phyloP scores from a whole-genome alignment of 768 basidiomycete species.

The Cystofilobasidium bisporidii region DNA sequence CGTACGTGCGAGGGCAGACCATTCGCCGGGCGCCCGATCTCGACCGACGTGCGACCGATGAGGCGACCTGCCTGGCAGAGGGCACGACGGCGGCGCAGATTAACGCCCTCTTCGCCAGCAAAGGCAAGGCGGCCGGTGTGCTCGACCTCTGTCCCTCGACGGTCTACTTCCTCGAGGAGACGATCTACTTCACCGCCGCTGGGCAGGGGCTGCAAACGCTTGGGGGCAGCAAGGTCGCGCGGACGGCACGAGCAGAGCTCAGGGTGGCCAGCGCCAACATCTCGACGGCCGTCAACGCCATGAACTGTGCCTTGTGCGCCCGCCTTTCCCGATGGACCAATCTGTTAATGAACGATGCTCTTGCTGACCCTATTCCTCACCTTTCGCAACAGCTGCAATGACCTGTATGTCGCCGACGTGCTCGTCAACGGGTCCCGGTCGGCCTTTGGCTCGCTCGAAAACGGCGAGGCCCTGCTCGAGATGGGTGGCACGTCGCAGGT shows the following conservation, averaged over 20 bases:
- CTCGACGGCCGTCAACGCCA: background rate
- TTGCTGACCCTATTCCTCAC: too few relatives aligned
- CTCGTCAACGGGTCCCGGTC: conserved; percentile 8
- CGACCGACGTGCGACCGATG: background rate
- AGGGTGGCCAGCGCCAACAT: background rate
- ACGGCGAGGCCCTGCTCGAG: conserved; percentile 12
- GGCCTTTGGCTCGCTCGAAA: background rate
- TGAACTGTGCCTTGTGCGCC: conserved; percentile 5
- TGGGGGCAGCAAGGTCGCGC: background rate
- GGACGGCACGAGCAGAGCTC: background rate
- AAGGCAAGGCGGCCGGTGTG: conserved; percentile 2
- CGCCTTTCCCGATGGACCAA: background rate
- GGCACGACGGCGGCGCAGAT: conserved; percentile 13
- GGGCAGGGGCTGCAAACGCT: conserved; percentile 7
- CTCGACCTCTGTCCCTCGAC: conserved; percentile 2
- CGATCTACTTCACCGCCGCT: conserved; percentile 9
- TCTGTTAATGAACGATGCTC: background rate
- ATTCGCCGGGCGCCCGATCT: background rate
- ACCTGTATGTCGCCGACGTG: background rate
- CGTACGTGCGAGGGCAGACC: background rate
- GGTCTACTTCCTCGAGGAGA: conserved; percentile 1
- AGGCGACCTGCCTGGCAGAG: background rate
- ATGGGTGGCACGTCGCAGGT: background rate
- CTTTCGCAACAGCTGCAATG: conserved; percentile 10
- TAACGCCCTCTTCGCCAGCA: conserved; percentile 4